Percentiles rank a stretch among this genome's conserved stretches.
Evolutionary conservation across 2,329 filamentous ascomycete genomes (phyloP).

Genomic region (Orbilia quercus): DNA sequence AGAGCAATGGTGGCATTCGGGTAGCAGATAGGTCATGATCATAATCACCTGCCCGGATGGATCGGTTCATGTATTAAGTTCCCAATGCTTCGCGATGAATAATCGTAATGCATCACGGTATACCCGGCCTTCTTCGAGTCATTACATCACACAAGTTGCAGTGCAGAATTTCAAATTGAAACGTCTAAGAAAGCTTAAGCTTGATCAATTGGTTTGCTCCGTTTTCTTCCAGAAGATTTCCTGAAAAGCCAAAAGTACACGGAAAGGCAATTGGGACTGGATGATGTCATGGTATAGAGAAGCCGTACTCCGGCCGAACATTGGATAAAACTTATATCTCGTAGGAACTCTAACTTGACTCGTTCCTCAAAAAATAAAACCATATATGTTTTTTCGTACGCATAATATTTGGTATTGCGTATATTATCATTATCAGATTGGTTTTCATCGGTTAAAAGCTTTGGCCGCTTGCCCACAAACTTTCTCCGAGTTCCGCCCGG

Average conservation of each 20-base stretch:
- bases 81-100: neutral
- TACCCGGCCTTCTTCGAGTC: too few species aligned
- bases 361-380: too few species aligned
- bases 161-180: neutral
- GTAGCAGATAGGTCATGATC: neutral
- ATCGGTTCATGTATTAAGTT: constrained; percentile 13
- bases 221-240: constrained; percentile 10
- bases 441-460: neutral
- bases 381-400: neutral
- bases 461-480: neutral
- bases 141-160: neutral
- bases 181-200: constrained; percentile 8
- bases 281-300: constrained; percentile 23
- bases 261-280: constrained; percentile 19
- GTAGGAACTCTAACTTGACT: constrained; percentile 21
- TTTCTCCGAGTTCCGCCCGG: constrained; percentile 53
- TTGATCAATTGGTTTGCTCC: too few species aligned
- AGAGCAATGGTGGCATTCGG: neutral
- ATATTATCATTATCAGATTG: constrained; percentile 5
- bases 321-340: neutral
- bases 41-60: constrained; percentile 7
- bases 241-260: constrained; percentile 18
- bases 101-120: neutral
- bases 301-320: constrained; percentile 1
- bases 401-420: too few species aligned